Evolutionary conservation across 1,139 yeast species (phyloP).

Genomic region (Hansenula sp.): DNA sequence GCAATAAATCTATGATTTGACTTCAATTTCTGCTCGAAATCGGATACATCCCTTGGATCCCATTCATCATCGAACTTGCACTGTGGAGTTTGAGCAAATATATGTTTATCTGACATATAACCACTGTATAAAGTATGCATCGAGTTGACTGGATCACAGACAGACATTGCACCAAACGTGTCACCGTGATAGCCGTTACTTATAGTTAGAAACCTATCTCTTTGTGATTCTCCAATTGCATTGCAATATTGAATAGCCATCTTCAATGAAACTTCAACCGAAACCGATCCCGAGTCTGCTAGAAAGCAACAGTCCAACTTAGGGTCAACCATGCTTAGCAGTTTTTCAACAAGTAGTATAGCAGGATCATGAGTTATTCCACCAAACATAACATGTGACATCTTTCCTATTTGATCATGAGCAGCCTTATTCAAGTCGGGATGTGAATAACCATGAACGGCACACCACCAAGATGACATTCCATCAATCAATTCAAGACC

Average conservation of each 20-base stretch:
- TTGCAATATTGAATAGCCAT: conserved; percentile 42
- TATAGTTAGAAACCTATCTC: conserved; percentile 23
- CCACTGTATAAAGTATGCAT: conserved; percentile 28
- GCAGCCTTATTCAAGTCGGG: conserved; percentile 26
- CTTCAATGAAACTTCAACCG: conserved; percentile 51
- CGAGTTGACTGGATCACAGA: conserved; percentile 28
- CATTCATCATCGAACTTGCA: conserved; percentile 13
- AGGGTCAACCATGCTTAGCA: conserved; percentile 22
- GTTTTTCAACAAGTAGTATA: conserved; percentile 19
- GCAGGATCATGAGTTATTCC: conserved; percentile 31
- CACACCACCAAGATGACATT: conserved; percentile 35
- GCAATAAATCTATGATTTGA: conserved; percentile 26
- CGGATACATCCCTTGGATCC: conserved; percentile 20
- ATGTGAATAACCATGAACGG: conserved; percentile 31
- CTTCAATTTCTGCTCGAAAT: conserved; percentile 23
- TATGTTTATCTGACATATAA: conserved; percentile 24
- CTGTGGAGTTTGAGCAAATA: conserved; percentile 26
- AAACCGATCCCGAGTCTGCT: conserved; percentile 50
- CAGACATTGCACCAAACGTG: conserved; percentile 29
- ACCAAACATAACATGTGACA: conserved; percentile 33
- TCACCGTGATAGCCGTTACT: conserved; percentile 28
- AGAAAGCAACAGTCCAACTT: conserved; percentile 25
- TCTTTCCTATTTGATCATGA: conserved; percentile 19
- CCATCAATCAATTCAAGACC: conserved; percentile 24
- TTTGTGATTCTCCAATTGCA: conserved; percentile 12